Evolutionary conservation across 768 basidiomycete genomes (phyloP).

Genomic region (Mycena belliarum): DNA sequence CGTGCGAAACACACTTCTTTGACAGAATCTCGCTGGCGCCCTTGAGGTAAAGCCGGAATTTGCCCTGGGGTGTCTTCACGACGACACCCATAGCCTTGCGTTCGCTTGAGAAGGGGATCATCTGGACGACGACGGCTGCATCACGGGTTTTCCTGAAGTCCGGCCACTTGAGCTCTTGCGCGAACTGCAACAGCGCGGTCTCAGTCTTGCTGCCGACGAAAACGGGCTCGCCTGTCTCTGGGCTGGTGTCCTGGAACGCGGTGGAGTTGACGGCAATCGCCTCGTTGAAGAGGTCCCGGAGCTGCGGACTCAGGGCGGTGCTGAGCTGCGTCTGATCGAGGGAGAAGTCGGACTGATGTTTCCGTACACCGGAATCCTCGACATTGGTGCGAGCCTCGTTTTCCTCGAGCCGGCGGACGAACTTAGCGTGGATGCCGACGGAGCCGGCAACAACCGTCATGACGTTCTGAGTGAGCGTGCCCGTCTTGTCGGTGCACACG

Average conservation of each 20-base stretch:
- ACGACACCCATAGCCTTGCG: conserved; percentile 96
- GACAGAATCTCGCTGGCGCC: conserved; percentile 94
- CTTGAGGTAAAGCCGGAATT: conserved; percentile 79
- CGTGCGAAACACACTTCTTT: conserved; percentile 70
- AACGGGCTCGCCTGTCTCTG: conserved; percentile 53
- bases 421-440: conserved; percentile 92
- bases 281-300: conserved; percentile 74
- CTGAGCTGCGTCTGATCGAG: conserved; percentile 79
- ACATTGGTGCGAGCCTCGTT: conserved; percentile 72
- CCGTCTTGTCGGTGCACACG: conserved; percentile 95
- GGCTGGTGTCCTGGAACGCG: conserved; percentile 83
- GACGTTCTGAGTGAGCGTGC: conserved; percentile 91
- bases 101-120: conserved; percentile 92
- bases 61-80: conserved; percentile 54
- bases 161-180: conserved; percentile 77
- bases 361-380: conserved; percentile 39
- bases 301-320: conserved; percentile 55
- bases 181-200: conserved; percentile 85
- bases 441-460: conserved; percentile 98
- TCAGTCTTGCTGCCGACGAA: conserved; percentile 97
- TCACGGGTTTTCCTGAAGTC: conserved; percentile 71
- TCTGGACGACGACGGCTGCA: conserved; percentile 63
- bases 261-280: conserved; percentile 92
- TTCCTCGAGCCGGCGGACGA: conserved; percentile 75
- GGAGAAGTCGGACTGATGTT: conserved; percentile 75